Evolutionary conservation across 1,284 basidiomycete species (phyloP).

Genomic region (Cutaneotrichosporon sp.): DNA sequence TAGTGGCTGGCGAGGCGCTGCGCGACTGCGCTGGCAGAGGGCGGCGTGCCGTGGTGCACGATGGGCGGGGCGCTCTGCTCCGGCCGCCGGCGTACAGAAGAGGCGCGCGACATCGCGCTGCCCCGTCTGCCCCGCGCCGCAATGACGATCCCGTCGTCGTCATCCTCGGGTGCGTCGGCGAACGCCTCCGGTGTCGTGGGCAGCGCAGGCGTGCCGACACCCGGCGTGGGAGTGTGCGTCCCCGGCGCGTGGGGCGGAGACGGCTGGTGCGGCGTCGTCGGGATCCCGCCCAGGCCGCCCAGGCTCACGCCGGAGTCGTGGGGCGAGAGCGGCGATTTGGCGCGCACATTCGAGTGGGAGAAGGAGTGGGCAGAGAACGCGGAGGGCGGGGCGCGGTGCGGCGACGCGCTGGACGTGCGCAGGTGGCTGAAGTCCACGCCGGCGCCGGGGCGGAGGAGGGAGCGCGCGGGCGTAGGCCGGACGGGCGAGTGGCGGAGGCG

Average conservation of each 20-base stretch:
- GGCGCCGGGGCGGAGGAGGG: slow-evolving; percentile 2
- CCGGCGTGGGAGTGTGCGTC: background rate
- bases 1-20: too few relatives aligned
- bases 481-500: slow-evolving; percentile 6
- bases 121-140: background rate
- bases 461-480: background rate
- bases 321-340: slow-evolving; percentile 7
- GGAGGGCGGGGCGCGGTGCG: slow-evolving; percentile 2
- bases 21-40: too few relatives aligned
- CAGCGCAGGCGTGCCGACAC: background rate
- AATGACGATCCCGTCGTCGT: slow-evolving; percentile 6
- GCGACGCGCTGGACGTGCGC: background rate
- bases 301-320: background rate
- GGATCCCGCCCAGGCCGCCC: background rate
- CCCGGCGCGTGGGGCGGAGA: too few relatives aligned
- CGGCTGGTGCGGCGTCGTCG: background rate
- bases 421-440: slow-evolving; percentile 5
- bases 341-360: slow-evolving; percentile 1
- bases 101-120: background rate
- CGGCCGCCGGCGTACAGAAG: background rate
- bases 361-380: slow-evolving; percentile 1
- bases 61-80: too few relatives aligned
- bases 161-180: slow-evolving; percentile 7
- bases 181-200: slow-evolving; percentile 3
- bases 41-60: too few relatives aligned